Evolutionary conservation across 106 monocot genomes (phyloP).

Genomic region (Xerophyta viscosa): DNA sequence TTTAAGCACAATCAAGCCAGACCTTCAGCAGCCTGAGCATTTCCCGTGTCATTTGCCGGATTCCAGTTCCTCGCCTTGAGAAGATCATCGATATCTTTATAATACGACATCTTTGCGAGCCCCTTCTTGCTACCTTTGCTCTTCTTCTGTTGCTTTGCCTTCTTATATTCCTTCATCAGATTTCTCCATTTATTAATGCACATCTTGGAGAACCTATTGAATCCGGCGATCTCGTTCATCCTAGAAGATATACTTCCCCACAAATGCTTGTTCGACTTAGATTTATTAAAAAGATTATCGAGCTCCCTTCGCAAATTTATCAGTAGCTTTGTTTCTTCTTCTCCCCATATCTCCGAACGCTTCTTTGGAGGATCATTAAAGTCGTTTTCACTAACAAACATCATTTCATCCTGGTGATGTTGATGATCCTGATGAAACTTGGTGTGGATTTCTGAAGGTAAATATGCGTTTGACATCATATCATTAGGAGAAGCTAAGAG

Average conservation of each 20-base stretch:
- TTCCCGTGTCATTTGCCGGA: no score
- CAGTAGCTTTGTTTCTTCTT: constrained; percentile 75
- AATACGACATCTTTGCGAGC: constrained; percentile 67
- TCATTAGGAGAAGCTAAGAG: no score
- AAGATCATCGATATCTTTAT: constrained; percentile 89
- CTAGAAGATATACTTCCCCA: constrained; percentile 88
- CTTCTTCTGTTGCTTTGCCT: constrained; percentile 64
- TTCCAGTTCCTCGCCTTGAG: constrained; percentile 77
- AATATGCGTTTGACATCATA: no score
- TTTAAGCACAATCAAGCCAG: no score
- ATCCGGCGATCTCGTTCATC: constrained; percentile 84
- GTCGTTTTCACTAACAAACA: constrained; percentile 24
- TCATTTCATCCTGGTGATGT: constrained; percentile 7
- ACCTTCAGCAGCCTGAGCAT: no score
- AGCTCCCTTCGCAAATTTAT: constrained; percentile 69
- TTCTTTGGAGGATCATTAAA: constrained; percentile 45
- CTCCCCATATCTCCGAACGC: constrained; percentile 84
- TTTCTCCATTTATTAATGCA: constrained; percentile 98
- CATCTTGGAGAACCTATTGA: constrained; percentile 81
- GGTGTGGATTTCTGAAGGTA: constrained; percentile 1
- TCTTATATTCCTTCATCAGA: constrained; percentile 92
- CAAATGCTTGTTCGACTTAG: constrained; percentile 91
- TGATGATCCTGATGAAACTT: constrained; percentile 24
- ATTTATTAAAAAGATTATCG: constrained; percentile 80
- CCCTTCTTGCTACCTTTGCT: constrained; percentile 35